A percentile compares a stretch with the other conserved stretches of the same genome.
Evolutionary conservation across 345 rosid genomes (phyloP).

Genomic region (Eucalyptus pauciflora): DNA sequence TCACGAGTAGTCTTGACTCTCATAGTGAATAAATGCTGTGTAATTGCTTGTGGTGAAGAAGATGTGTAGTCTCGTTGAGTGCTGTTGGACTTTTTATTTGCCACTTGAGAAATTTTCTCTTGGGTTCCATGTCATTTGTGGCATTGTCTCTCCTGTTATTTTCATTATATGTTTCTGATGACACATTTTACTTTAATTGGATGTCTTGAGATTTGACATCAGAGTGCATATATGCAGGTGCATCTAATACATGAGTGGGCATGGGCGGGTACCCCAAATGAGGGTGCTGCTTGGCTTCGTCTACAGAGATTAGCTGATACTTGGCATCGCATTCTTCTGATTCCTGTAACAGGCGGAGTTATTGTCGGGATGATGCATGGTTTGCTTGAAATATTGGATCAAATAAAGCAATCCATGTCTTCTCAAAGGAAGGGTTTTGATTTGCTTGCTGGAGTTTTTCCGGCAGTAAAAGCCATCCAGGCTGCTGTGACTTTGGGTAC

Average conservation of each 20-base stretch:
- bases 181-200: not conserved
- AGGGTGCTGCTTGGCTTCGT: slow-evolving; percentile 98
- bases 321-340: slow-evolving; percentile 92
- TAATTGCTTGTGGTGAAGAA: not conserved
- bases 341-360: slow-evolving; percentile 91
- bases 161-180: not conserved
- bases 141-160: not conserved
- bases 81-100: not conserved
- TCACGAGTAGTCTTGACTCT: not conserved
- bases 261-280: slow-evolving; percentile 97
- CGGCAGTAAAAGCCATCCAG: slow-evolving; percentile 83
- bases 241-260: slow-evolving; percentile 95
- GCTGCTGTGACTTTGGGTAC: slow-evolving; percentile 95
- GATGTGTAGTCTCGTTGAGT: not conserved
- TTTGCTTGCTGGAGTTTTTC: slow-evolving; percentile 76
- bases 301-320: slow-evolving; percentile 78
- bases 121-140: not conserved
- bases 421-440: slow-evolving; percentile 71
- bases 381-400: slow-evolving; percentile 76
- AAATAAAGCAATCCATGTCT: slow-evolving; percentile 65
- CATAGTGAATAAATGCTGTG: not conserved
- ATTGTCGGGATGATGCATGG: slow-evolving; percentile 99
- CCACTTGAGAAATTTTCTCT: not conserved
- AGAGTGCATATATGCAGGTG: slow-evolving; percentile 28
- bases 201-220: not conserved